Evolutionary conservation across 176 grass and related monocot genomes (phyloP), one percentile per base, ranked within the genome.

Genomic region (Raddia guianensis): DNA sequence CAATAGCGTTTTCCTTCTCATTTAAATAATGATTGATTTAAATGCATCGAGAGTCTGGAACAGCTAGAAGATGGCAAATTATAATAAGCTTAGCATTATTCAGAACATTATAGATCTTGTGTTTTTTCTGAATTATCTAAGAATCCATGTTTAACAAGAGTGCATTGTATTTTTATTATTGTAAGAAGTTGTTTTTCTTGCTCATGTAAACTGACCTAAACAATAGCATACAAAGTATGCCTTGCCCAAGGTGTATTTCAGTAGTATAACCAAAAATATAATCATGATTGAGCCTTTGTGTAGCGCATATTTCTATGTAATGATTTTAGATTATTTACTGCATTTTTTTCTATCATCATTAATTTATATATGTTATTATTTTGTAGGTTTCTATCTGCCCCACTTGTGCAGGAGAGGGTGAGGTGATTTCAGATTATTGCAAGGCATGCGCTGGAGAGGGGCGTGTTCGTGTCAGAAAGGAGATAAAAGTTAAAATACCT

Each of bases 401-500:
- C 75, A 88, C 89, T 75, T 94, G 86, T 67, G 15, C 34, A 51
- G 95, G 95, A 84, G 95, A 98, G 87, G 95, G 92, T 63, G 95
- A 93, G 81, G 58, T 89, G 40, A 88, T 95, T 93, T 98, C 90
- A 21, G 92, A 98, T 62, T 98, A 95, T 87, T 98, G 95, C 81
- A 85, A 75, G 19, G 93, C 95, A 77, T 98, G 95, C 81, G 79
- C 90, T 46, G 95, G 95, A 65, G 95, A 98, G 93, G 95, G 95
- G 34, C 88, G 95, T 83, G 74, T 93, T 77, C 92, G 95, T 78
- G 72, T 95, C 53, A 91, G 88, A 87, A 98, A 98, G 75, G 95
- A 98, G 37, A 98, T 98, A 67, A 98, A 98, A 90, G 90, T 98
- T 53, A 95, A 95, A 91, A 91, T 95, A 35, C 95, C 95, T 83